These are phyloP conservation scores for Colletotrichum liaoningense DNA, from an alignment of 2,329 filamentous ascomycete species.

Conservation along the genomic window DNA sequence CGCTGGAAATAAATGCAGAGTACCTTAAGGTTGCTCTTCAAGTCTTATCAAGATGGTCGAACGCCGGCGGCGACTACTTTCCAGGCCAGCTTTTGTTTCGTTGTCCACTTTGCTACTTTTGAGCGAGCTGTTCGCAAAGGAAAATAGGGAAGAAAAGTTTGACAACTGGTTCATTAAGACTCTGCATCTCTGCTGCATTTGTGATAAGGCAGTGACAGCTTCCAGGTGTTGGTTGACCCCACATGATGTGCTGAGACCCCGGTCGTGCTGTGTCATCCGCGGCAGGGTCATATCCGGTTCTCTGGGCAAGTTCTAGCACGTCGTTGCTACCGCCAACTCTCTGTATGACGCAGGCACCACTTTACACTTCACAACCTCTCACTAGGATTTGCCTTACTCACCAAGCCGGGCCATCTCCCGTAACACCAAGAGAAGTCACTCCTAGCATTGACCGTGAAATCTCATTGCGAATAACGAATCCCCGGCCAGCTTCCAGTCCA, in stretches of 20 bases:
- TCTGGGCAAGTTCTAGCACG: constrained; percentile 11
- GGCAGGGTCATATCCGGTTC: constrained; percentile 25
- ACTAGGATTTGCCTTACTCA: constrained; percentile 21
- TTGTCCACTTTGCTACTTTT: neutral
- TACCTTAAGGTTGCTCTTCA: neutral
- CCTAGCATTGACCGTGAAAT: neutral
- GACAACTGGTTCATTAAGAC: neutral
- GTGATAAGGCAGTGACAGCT: neutral
- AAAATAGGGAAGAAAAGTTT: neutral
- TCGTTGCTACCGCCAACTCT: neutral
- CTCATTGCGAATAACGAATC: neutral
- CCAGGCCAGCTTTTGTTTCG: no score
- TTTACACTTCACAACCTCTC: constrained; percentile 16
- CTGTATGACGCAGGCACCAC: constrained; percentile 22
- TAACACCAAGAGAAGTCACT: constrained; percentile 12
- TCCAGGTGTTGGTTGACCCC: neutral
- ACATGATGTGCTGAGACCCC: neutral
- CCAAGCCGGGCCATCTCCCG: constrained; percentile 1
- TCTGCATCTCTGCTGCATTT: neutral
- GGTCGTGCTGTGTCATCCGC: constrained; percentile 23
- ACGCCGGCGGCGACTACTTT: neutral
- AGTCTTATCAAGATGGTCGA: neutral
- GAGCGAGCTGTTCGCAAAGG: neutral
- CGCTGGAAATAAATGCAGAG: neutral
- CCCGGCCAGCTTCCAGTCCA: neutral